phyloP scores from a whole-genome alignment of 1,284 basidiomycete genomes.

The Trametes pubescens region DNA sequence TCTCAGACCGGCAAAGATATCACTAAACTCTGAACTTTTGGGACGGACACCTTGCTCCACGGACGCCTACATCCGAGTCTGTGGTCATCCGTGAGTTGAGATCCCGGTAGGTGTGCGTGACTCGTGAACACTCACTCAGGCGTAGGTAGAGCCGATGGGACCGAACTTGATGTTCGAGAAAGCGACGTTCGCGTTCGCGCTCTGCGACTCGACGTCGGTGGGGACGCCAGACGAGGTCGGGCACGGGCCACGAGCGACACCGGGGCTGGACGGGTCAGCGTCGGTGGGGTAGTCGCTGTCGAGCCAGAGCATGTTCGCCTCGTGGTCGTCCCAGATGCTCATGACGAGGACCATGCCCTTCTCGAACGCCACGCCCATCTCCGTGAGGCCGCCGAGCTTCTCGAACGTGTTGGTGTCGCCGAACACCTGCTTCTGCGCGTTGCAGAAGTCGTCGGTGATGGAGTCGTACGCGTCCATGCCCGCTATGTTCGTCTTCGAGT shows the following conservation, averaged over 20 bases:
- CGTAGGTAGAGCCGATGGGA: conserved; percentile 57
- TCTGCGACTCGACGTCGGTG: conserved; percentile 51
- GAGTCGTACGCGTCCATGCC: conserved; percentile 49
- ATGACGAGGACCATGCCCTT: conserved; percentile 63
- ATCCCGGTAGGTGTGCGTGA: no score
- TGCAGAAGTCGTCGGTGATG: conserved; percentile 50
- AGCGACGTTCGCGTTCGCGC: conserved; percentile 52
- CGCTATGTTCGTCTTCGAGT: conserved; percentile 54
- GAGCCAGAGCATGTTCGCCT: conserved; percentile 67
- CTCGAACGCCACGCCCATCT: conserved; percentile 54
- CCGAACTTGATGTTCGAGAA: conserved; percentile 69
- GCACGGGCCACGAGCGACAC: conserved; percentile 62
- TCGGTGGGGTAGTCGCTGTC: conserved; percentile 61
- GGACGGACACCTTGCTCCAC: background rate
- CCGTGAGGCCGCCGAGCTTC: conserved; percentile 45
- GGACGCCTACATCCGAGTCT: background rate
- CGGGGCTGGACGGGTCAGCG: conserved; percentile 50
- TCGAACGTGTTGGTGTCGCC: conserved; percentile 48
- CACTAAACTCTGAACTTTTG: conserved; percentile 3
- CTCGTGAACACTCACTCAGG: conserved; percentile 16
- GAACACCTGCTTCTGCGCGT: conserved; percentile 48
- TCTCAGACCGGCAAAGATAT: background rate
- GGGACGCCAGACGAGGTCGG: conserved; percentile 57
- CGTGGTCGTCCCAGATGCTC: conserved; percentile 65
- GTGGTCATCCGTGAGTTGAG: background rate